These are phyloP conservation scores for Chlamydomonas sp. DNA, from an alignment of 139 green algal genomes.

Conservation along the genomic window DNA sequence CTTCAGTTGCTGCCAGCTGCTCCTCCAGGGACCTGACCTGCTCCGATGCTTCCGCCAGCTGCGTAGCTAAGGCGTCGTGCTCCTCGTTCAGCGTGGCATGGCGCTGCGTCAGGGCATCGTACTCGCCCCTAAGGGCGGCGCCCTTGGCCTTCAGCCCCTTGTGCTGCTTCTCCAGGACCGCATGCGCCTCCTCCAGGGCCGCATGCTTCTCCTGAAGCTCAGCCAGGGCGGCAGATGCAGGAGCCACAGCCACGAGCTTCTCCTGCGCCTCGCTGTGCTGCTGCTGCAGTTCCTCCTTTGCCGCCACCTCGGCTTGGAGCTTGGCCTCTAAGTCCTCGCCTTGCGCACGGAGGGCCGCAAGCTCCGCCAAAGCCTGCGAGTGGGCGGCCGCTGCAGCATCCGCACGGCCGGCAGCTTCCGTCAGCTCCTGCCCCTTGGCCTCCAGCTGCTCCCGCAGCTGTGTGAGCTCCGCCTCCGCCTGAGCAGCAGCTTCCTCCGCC, in stretches of 20 bases:
- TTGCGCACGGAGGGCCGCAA: no score
- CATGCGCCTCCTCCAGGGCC: slow-evolving; percentile 18
- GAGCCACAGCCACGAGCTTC: neutral
- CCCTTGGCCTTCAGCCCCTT: slow-evolving; percentile 17
- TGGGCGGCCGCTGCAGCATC: no score
- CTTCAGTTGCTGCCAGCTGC: neutral
- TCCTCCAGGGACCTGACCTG: neutral
- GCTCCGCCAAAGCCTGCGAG: no score
- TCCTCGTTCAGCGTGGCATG: neutral
- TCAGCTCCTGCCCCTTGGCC: no score
- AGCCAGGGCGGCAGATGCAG: neutral
- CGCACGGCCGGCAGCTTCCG: no score
- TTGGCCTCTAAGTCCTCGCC: no score
- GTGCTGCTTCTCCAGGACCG: neutral
- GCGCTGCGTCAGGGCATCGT: neutral
- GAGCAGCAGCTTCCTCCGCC: no score
- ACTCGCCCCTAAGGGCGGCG: slow-evolving; percentile 16
- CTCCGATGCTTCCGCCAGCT: neutral
- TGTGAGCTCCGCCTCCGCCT: no score
- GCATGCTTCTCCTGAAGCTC: slow-evolving; percentile 25
- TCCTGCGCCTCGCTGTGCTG: no score
- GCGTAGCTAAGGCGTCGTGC: neutral
- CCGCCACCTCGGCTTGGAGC: no score
- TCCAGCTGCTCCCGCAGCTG: no score
- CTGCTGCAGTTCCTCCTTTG: no score